Percentiles rank a stretch among this genome's conserved stretches.
These are phyloP conservation scores for Tolypocladium capitatum DNA, from an alignment of 2,329 filamentous ascomycete genomes.

Conservation along the genomic window DNA sequence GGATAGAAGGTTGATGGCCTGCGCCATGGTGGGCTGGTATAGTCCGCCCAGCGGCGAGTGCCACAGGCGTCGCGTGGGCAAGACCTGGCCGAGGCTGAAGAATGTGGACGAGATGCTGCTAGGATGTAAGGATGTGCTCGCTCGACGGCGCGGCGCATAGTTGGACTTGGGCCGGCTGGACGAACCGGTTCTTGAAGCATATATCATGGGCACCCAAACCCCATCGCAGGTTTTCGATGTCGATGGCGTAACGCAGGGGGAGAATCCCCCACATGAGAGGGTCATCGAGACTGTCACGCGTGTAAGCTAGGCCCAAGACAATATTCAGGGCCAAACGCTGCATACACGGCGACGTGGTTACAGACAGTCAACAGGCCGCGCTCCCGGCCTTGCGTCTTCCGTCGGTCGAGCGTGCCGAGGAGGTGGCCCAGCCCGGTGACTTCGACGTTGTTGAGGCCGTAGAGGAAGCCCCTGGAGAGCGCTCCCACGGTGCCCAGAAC, in stretches of 20 bases:
- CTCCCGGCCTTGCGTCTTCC: slow-evolving; percentile 50
- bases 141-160: not conserved
- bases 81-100: slow-evolving; percentile 78
- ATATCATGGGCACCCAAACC: slow-evolving; percentile 88
- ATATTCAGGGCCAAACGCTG: not conserved
- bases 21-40: slow-evolving; percentile 77
- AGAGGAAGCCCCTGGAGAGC: slow-evolving; percentile 62
- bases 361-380: slow-evolving; percentile 67
- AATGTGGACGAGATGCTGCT: slow-evolving; percentile 56
- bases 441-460: slow-evolving; percentile 60
- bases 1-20: slow-evolving; percentile 76
- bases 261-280: slow-evolving; percentile 87
- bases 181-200: slow-evolving; percentile 76
- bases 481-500: slow-evolving; percentile 62
- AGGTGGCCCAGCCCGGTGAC: slow-evolving; percentile 66
- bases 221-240: slow-evolving; percentile 70
- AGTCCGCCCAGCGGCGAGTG: slow-evolving; percentile 73
- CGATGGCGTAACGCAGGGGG: slow-evolving; percentile 59
- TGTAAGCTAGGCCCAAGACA: not conserved
- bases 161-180: not conserved
- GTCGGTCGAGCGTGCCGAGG: slow-evolving; percentile 58
- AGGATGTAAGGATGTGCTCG: not conserved
- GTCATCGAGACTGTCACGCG: slow-evolving; percentile 62
- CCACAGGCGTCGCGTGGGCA: slow-evolving; percentile 72
- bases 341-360: slow-evolving; percentile 28